phyloP scores from a whole-genome alignment of 2,329 filamentous ascomycete species.

The Mycosphaerelloides madeirae region DNA sequence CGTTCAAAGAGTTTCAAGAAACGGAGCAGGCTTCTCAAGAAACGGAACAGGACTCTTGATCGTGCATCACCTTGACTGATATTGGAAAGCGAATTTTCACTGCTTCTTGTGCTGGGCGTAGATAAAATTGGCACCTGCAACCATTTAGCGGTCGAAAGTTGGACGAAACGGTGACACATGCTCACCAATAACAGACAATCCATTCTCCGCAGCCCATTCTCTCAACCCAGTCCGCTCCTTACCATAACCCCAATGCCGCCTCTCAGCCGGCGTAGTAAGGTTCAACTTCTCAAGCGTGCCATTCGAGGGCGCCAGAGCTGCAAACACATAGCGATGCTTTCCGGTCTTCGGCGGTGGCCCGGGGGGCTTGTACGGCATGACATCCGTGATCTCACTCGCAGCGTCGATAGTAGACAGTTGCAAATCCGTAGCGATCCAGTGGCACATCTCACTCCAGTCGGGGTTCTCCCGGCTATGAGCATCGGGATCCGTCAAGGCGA shows the following conservation, averaged over 20 bases:
- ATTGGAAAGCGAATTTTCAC: too few species aligned
- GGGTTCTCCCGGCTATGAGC: slow-evolving; percentile 52
- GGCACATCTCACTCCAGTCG: slow-evolving; percentile 55
- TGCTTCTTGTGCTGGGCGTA: slow-evolving; percentile 48
- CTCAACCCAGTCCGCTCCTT: slow-evolving; percentile 48
- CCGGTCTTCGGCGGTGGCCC: slow-evolving; percentile 53
- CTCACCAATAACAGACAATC: slow-evolving; percentile 44
- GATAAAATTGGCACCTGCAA: slow-evolving; percentile 41
- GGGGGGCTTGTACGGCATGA: slow-evolving; percentile 51
- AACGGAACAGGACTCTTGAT: too few species aligned
- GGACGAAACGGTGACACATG: background rate
- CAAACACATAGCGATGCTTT: slow-evolving; percentile 55
- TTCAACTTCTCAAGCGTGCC: slow-evolving; percentile 39
- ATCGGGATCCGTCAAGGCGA: slow-evolving; percentile 55
- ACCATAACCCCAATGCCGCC: slow-evolving; percentile 54
- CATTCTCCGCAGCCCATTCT: slow-evolving; percentile 48
- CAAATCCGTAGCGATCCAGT: slow-evolving; percentile 47
- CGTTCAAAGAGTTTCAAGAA: background rate
- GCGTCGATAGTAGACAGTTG: slow-evolving; percentile 19
- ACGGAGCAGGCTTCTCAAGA: background rate
- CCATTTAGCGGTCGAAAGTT: slow-evolving; percentile 5
- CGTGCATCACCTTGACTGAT: too few species aligned
- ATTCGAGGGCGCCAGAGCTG: slow-evolving; percentile 46
- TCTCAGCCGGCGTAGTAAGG: slow-evolving; percentile 44
- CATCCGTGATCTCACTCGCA: slow-evolving; percentile 29